Evolutionary conservation across 2,329 filamentous ascomycete genomes (phyloP), one percentile per base, ranked within the genome.

Genomic region (Endothia cerciana): DNA sequence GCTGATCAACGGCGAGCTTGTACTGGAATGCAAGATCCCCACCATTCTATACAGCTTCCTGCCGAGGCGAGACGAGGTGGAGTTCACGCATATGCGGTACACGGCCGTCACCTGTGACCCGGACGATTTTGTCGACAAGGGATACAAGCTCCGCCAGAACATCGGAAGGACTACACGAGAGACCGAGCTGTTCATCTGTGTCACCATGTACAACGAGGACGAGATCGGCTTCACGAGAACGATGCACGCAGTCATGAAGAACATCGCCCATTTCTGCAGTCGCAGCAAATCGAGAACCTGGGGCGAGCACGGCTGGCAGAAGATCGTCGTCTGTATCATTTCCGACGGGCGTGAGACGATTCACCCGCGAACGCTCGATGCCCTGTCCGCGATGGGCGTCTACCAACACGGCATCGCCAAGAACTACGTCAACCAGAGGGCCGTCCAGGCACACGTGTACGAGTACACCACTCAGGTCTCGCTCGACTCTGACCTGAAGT

Each of bases 191-290:
- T 95, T 98, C 76, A 97, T 99, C 73, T 97, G 94, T 76, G 84
- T 99, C 68, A 99, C 95, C 72, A 98, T 98, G 95, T 98, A 97
- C 82, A 99, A 99, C 78, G 95, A 99, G 79, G 92, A 97, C 78
- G 95, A 98, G 75, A 92, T 97, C 72, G 88, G 93, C 74, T 99
- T 99, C 73, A 97, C 95, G 7, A 88, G 95, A 57, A 99, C 95
- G 0, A 98, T 99, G 94, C 93, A 98, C 77, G 95, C 94, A 64
- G 92, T 99, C 65, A 97, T 99, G 92, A 93, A 96, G 77, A 99
- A 99, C 76, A 94, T 99, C 73, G 89, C 92, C 17, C 95, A 98
- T 77, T 97, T 99, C 79, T 99, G 95, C 82, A 93, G 90, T 25
- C 89, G 95, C 62, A 91, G 90, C 63, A 94, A 95, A 77, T 97